These are phyloP conservation scores for Coleophoma eucalyptorum DNA, from an alignment of 2,329 filamentous ascomycete species.

Conservation along the genomic window DNA sequence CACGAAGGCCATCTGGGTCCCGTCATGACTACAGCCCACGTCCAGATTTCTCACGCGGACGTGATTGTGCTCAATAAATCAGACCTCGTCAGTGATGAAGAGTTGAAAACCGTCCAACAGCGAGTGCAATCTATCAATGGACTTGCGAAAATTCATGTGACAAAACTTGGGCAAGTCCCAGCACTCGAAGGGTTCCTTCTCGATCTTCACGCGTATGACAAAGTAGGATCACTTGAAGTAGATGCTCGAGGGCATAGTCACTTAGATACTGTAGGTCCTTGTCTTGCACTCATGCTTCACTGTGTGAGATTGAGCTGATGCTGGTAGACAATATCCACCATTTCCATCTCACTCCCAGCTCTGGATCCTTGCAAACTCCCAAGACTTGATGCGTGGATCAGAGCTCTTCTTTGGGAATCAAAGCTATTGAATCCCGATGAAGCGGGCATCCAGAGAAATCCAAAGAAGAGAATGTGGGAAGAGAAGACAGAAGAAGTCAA, in stretches of 20 bases:
- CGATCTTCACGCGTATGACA: slow-evolving; percentile 90
- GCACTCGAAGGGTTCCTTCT: slow-evolving; percentile 81
- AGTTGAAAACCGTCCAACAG: slow-evolving; percentile 65
- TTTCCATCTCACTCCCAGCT: slow-evolving; percentile 64
- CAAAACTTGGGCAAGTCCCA: slow-evolving; percentile 75
- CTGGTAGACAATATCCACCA: slow-evolving; percentile 74
- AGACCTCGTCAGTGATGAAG: slow-evolving; percentile 70
- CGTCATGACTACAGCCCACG: slow-evolving; percentile 84
- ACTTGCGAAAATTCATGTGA: slow-evolving; percentile 79
- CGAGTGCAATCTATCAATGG: slow-evolving; percentile 85
- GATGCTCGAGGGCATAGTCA: slow-evolving; percentile 80
- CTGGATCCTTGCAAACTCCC: slow-evolving; percentile 55
- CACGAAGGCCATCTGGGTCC: slow-evolving; percentile 52
- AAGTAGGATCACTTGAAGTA: slow-evolving; percentile 70
- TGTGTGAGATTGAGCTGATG: background rate
- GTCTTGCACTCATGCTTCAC: background rate
- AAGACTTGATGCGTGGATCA: slow-evolving; percentile 75
- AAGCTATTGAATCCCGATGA: slow-evolving; percentile 44
- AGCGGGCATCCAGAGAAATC: slow-evolving; percentile 7
- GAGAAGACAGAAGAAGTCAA: slow-evolving; percentile 15
- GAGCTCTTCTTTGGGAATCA: slow-evolving; percentile 79
- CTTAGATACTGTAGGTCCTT: slow-evolving; percentile 70
- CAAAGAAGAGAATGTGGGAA: slow-evolving; percentile 16
- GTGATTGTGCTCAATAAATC: slow-evolving; percentile 93
- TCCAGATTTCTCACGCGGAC: slow-evolving; percentile 96